These are phyloP conservation scores for Prototheca wickerhamii DNA, from an alignment of 163 green algal genomes.

Conservation along the genomic window DNA sequence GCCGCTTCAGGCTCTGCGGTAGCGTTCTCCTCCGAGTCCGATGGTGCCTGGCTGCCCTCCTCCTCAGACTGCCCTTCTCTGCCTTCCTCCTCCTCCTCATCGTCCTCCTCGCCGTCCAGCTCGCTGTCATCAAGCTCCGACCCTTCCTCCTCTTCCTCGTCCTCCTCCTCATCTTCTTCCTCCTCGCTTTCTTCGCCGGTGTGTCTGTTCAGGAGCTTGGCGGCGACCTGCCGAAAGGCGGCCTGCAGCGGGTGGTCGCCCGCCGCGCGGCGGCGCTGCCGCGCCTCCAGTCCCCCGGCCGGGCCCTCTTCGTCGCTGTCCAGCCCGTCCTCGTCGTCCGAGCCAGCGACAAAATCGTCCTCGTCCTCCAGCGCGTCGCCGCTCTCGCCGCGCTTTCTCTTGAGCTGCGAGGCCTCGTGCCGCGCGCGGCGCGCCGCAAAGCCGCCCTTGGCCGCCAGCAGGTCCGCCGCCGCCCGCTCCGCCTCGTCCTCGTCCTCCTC, in stretches of 20 bases:
- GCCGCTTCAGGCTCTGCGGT: too few species aligned
- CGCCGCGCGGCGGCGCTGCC: slow-evolving; percentile 43
- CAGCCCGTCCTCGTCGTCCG: slow-evolving; percentile 13
- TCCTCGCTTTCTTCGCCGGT: slow-evolving; percentile 21
- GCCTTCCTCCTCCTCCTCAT: slow-evolving; percentile 26
- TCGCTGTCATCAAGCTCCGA: slow-evolving; percentile 8
- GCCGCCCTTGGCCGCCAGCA: slow-evolving; percentile 24
- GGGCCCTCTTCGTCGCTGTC: slow-evolving; percentile 3
- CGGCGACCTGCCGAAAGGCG: slow-evolving; percentile 36
- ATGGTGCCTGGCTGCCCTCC: background rate
- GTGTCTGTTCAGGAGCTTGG: slow-evolving; percentile 45
- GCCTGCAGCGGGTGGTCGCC: slow-evolving; percentile 67
- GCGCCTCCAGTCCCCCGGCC: slow-evolving; percentile 32
- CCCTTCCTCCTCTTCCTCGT: slow-evolving; percentile 9
- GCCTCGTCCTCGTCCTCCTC: slow-evolving; percentile 35
- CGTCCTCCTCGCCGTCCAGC: slow-evolving; percentile 8
- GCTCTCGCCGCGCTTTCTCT: slow-evolving; percentile 1
- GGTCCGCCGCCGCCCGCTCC: slow-evolving; percentile 6
- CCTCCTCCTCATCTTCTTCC: slow-evolving; percentile 21
- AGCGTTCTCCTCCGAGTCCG: too few species aligned
- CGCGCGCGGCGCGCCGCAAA: slow-evolving; percentile 44
- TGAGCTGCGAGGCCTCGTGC: slow-evolving; percentile 14
- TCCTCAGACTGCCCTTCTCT: slow-evolving; percentile 17
- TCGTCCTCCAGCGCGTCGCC: slow-evolving; percentile 23
- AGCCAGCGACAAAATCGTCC: slow-evolving; percentile 40